phyloP scores from a whole-genome alignment of 2,329 filamentous ascomycete species.

The Xylaria sp. region DNA sequence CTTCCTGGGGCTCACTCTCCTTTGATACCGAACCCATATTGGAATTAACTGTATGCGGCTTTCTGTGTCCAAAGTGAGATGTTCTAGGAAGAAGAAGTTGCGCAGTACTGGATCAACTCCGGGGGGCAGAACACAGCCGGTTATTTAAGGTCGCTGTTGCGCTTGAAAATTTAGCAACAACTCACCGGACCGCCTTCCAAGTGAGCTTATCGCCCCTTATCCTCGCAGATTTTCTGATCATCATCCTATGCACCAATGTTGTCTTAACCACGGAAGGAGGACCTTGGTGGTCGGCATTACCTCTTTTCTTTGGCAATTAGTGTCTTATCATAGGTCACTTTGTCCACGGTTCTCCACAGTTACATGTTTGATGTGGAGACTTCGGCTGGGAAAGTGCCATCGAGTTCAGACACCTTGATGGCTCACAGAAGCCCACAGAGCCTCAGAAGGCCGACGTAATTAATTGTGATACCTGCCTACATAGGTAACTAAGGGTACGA shows the following conservation, averaged over 20 bases:
- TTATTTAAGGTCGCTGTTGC: background rate
- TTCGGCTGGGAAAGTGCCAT: background rate
- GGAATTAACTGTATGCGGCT: background rate
- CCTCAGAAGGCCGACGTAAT: background rate
- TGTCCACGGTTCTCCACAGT: background rate
- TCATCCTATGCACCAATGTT: background rate
- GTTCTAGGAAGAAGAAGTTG: too few species aligned
- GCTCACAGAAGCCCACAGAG: slow-evolving; percentile 1
- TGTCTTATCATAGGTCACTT: slow-evolving; percentile 13
- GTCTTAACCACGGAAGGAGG: slow-evolving; percentile 5
- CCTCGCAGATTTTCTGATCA: background rate
- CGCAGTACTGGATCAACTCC: background rate
- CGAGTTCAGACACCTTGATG: slow-evolving; percentile 32
- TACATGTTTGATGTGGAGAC: background rate
- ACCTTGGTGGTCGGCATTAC: slow-evolving; percentile 27
- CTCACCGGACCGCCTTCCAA: background rate
- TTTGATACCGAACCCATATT: slow-evolving; percentile 21
- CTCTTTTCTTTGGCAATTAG: slow-evolving; percentile 8
- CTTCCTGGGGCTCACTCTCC: background rate
- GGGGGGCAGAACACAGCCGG: background rate
- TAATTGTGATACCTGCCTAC: too few species aligned
- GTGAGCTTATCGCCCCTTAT: background rate
- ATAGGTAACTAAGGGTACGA: too few species aligned
- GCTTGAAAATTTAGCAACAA: background rate
- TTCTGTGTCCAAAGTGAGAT: background rate